Percentiles rank a stretch among this genome's conserved stretches.
These are phyloP conservation scores for Pseudomassariella vexata DNA, from an alignment of 2,329 filamentous ascomycete genomes.

Conservation along the genomic window DNA sequence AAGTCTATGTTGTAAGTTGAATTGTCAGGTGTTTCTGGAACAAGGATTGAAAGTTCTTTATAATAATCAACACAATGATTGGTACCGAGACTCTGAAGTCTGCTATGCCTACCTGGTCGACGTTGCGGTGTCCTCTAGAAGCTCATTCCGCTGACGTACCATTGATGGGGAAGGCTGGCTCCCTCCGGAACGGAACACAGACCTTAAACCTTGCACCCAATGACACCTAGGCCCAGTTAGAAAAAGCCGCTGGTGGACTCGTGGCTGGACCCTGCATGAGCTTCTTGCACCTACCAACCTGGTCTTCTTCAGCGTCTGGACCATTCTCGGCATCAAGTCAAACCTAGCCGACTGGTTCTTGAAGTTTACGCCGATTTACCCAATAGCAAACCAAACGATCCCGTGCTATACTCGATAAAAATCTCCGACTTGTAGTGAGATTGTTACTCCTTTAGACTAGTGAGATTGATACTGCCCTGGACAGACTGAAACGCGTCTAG, in stretches of 20 bases:
- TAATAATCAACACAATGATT: background rate
- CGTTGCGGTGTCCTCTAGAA: slow-evolving; percentile 9
- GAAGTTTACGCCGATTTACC: background rate
- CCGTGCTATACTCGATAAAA: too few species aligned
- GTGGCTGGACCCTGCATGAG: slow-evolving; percentile 22
- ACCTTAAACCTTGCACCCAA: slow-evolving; percentile 6
- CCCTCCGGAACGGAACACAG: too few species aligned
- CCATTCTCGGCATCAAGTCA: slow-evolving; percentile 7
- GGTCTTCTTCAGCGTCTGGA: slow-evolving; percentile 17
- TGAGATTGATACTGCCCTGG: too few species aligned
- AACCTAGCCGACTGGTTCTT: background rate
- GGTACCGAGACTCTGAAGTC: slow-evolving; percentile 12
- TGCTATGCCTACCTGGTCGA: slow-evolving; percentile 29
- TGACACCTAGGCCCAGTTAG: slow-evolving; percentile 4
- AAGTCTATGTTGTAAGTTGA: slow-evolving; percentile 26
- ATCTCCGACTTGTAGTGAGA: too few species aligned
- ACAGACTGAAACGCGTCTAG: too few species aligned
- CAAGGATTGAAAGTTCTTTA: too few species aligned
- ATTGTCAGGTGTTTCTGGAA: too few species aligned
- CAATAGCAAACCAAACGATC: too few species aligned
- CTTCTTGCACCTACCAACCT: slow-evolving; percentile 14
- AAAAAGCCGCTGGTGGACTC: slow-evolving; percentile 18
- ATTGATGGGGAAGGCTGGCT: too few species aligned
- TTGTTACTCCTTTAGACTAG: too few species aligned
- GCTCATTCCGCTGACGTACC: background rate